These are phyloP conservation scores for Blastobotrys arbuscula DNA, from an alignment of 1,139 yeast species.

Conservation along the genomic window DNA sequence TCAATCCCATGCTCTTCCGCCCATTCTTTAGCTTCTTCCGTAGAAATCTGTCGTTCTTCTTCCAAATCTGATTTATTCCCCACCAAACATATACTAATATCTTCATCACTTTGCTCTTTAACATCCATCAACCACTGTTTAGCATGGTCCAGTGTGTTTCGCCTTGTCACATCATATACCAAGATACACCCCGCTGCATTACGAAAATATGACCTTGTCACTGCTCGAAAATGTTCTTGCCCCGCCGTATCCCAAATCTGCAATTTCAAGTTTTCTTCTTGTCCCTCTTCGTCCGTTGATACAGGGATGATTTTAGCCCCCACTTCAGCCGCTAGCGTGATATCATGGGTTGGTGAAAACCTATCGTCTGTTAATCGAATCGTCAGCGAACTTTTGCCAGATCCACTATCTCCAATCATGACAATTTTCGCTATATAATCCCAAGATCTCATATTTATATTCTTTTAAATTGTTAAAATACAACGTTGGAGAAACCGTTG, in stretches of 20 bases:
- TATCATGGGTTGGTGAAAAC: slow-evolving; percentile 34
- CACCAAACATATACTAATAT: slow-evolving; percentile 82
- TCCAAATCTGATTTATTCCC: slow-evolving; percentile 81
- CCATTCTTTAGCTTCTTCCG: slow-evolving; percentile 76
- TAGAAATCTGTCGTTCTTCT: slow-evolving; percentile 66
- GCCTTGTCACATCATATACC: slow-evolving; percentile 84
- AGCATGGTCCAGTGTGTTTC: slow-evolving; percentile 40
- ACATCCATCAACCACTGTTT: slow-evolving; percentile 52
- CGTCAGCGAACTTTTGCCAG: slow-evolving; percentile 36
- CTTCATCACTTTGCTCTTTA: slow-evolving; percentile 79
- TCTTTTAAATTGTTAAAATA: no score
- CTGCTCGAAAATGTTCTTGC: slow-evolving; percentile 90
- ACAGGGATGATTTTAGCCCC: slow-evolving; percentile 35
- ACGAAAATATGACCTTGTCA: slow-evolving; percentile 77
- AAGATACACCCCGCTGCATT: slow-evolving; percentile 78
- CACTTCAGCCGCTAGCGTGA: slow-evolving; percentile 37
- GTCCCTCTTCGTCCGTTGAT: slow-evolving; percentile 20
- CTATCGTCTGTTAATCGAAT: slow-evolving; percentile 35
- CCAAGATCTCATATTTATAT: slow-evolving; percentile 17
- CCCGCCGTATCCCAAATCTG: slow-evolving; percentile 68
- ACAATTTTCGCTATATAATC: slow-evolving; percentile 27
- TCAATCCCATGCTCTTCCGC: slow-evolving; percentile 80
- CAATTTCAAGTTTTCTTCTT: slow-evolving; percentile 21
- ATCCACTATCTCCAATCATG: slow-evolving; percentile 32
- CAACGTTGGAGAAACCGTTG: no score